These are phyloP conservation scores for Melampsora larici-populina DNA, from an alignment of 1,284 basidiomycete species.

Conservation along the genomic window DNA sequence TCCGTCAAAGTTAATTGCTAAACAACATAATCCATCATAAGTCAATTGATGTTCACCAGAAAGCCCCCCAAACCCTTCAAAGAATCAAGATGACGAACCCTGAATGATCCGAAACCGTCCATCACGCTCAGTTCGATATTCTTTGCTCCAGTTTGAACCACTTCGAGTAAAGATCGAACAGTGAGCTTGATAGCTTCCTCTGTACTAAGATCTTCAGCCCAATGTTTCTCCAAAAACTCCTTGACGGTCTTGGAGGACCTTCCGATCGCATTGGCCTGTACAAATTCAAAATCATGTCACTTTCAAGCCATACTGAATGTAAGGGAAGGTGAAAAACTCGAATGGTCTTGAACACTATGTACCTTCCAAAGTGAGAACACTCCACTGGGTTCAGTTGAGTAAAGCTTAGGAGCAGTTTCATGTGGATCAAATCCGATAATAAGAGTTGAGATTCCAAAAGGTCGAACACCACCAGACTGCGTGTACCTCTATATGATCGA, in stretches of 20 bases:
- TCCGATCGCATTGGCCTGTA: constrained; percentile 91
- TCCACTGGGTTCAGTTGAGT: constrained; percentile 95
- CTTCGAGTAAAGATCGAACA: constrained; percentile 91
- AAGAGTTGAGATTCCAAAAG: constrained; percentile 95
- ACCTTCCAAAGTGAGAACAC: constrained; percentile 99
- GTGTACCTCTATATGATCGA: constrained; percentile 73
- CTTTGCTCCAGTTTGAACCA: constrained; percentile 98
- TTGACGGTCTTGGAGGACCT: constrained; percentile 96
- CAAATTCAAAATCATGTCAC: constrained; percentile 1
- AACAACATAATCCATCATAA: neutral
- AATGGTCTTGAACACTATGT: constrained; percentile 46
- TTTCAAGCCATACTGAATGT: neutral
- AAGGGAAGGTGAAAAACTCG: neutral
- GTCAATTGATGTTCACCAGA: neutral
- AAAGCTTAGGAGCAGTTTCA: constrained; percentile 80
- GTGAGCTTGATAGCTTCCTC: constrained; percentile 92
- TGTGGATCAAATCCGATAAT: constrained; percentile 96
- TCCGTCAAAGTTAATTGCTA: constrained; percentile 79
- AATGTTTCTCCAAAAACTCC: constrained; percentile 98
- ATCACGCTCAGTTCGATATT: constrained; percentile 97
- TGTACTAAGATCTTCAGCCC: constrained; percentile 80
- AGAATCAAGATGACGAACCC: constrained; percentile 7
- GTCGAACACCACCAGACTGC: constrained; percentile 96
- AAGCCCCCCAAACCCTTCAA: neutral
- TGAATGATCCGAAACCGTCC: constrained; percentile 59